Evolutionary conservation across 106 monocot species (phyloP), one percentile per base, ranked within the genome.

Genomic region (Iris macrosiphon): DNA sequence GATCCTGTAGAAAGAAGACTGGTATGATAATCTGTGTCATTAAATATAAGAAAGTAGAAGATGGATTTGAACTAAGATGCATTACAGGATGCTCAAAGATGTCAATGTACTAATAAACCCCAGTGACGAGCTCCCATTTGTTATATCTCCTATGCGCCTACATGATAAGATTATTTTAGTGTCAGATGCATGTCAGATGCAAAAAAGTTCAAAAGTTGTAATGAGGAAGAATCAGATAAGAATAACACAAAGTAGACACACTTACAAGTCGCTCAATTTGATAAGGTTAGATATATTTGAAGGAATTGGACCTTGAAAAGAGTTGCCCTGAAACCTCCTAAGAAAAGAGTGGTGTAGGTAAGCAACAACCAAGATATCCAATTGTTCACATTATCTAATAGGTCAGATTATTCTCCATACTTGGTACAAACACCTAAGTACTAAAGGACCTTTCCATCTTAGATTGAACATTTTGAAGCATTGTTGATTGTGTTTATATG

Each of bases 291-390:
- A 65, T 45, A 79, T 44, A 55, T 66, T 82, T 37, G 78, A 59
- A 42, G 88, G 88, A 57, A 88, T 83, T 67, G 82, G 82, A 31
- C 88, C 88, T 58, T 65, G 47, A 47, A 88, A 82, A 56, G 82
- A 79, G 53, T 82, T 88, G 6, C 88, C 88, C 40, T 88, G 82
- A 10, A 88, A 73, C 52, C 74, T 72, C 79, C 88, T 88, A 65
- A n/a, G 34, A 62, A 18, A 63, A 34, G n/a, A n/a, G n/a, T n/a
- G n/a, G n/a, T n/a, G n/a, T n/a, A n/a, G n/a, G n/a, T n/a, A n/a
- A n/a, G n/a, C n/a, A n/a, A n/a, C n/a, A n/a, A n/a, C n/a, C n/a
- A n/a, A n/a, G n/a, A n/a, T n/a, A n/a, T n/a, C n/a, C n/a, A n/a
- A n/a, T n/a, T 17, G 49, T 40, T 29, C 60, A 60, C 60, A 45